Base-by-base conservation (phyloP, 768 basidiomycete species). In the Rhizopogon sp. region DNA sequence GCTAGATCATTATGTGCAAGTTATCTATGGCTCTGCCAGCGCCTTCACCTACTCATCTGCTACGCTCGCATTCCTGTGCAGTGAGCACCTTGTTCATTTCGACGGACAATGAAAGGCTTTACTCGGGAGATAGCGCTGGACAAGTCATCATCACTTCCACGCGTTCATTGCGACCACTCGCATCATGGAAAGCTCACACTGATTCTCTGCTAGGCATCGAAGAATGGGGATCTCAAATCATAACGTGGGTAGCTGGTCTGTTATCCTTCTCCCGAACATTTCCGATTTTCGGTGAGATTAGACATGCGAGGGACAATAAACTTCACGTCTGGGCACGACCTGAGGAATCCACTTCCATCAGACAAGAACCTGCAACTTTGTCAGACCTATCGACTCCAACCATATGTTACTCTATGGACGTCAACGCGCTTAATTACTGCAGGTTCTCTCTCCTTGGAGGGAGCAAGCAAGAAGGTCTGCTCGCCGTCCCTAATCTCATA, bases 391-490 rank as follows among this genome's bases (percentile, higher is more conserved):
- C 79, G 1, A 69, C 70, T 0, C 88, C 89, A 3, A 56, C 65
- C 6, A 67, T 90, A 3, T 66, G 71, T 10, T 87, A 85, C 61
- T 87, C 88, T 0, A 72, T 98, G 67, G 90, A 93, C 63, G 85
- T 95, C 56, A 99, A 99, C 65, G 86, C 96, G 2, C 77, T 98
- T 53, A 97, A 96, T 64, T 98, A 88, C 67, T 98, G 96, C 70
- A 83, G 88, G 2, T 94, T 97, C 70, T 88, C 90, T 6, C 73
- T 98, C 3, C 66, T 88, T 16, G 44, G 56, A 10, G 20, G 8
- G 54, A 60, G 57, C 62, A 62, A 55, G 14, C 53, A 14, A 22
- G 44, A 56, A 14, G 85, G 82, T 1, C 70, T 93, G 43, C 66
- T 98, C 28, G 92, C 91, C 0, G 73, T 97, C 13, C 94, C 94